Conservation (phyloP, 2,329 filamentous ascomycete species). For the Hypoxylon sp. region DNA sequence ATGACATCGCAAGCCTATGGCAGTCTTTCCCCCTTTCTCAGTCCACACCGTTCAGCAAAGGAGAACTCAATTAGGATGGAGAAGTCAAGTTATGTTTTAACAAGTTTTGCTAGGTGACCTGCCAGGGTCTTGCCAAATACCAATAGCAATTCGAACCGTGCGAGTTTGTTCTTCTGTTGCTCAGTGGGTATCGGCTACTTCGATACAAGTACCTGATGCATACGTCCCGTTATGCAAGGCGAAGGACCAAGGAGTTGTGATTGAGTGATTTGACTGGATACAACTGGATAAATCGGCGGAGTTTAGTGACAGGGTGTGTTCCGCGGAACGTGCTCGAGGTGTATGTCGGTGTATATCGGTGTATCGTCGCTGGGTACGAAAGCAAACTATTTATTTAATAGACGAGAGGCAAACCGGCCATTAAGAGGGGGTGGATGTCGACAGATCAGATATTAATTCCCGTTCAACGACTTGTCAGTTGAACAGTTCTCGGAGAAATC, state of each 20-base stretch:
- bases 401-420: constrained; percentile 33
- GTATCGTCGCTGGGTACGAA: constrained; percentile 34
- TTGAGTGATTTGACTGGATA: constrained; percentile 37
- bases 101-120: constrained; percentile 33
- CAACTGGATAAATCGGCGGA: constrained; percentile 26
- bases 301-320: constrained; percentile 28
- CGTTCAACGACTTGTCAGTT: constrained; percentile 36
- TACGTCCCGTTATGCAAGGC: constrained; percentile 42
- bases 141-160: constrained; percentile 35
- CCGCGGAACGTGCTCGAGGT: constrained; percentile 34
- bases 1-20: constrained; percentile 61
- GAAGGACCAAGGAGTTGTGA: constrained; percentile 27
- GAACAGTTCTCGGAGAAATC: constrained; percentile 25
- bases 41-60: constrained; percentile 20
- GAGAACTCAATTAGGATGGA: constrained; percentile 33
- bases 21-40: constrained; percentile 36
- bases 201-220: constrained; percentile 40
- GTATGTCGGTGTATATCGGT: constrained; percentile 24
- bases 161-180: constrained; percentile 38
- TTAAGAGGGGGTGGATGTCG: constrained; percentile 34
- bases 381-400: constrained; percentile 40
- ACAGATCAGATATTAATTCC: constrained; percentile 42
- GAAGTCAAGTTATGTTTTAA: constrained; percentile 31
- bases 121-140: constrained; percentile 30
- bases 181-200: constrained; percentile 44